Evolutionary conservation across 192 early-diverging fungal genomes (phyloP), one percentile per base, ranked within the genome.

Genomic region (Mortierella hygrophila): DNA sequence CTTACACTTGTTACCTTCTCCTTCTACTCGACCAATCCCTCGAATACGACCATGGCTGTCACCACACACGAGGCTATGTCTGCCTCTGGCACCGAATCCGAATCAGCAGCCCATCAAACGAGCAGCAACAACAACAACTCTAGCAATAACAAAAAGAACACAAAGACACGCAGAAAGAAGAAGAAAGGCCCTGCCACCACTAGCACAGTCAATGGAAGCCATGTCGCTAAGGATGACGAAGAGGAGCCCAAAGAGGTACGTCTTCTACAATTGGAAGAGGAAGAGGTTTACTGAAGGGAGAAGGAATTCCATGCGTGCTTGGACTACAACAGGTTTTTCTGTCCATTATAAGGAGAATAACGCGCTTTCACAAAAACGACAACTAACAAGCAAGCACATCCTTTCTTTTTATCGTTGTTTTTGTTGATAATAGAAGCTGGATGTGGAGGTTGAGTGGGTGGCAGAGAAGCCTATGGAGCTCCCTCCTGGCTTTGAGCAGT

Each of bases 401-500:
- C 54, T 41, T 29, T 72, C n/a, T 65, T 52, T 44, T 8, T 49
- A 23, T 55, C 21, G 0, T 54, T 47, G 57, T 40, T 68, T 35
- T 70, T 32, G 1, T 38, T 44, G 8, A 41, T 49, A 32, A 68
- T 69, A 85, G 82, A 71, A 70, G 55, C 55, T 86, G 42, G 54
- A 86, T 49, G 65, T 86, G n/a, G 70, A 81, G 65, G 84, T 86
- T 0, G 84, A 86, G 32, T 86, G 84, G 84, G 76, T 86, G 2
- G 60, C 71, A 44, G 84, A 86, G 44, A 76, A 80, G 63, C 75
- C 84, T 0, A 74, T 76, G 47, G 84, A 80, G 37, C 54, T 86
- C 26, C 79, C 78, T 0, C 89, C 89, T 46, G 81, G 81, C 18
- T 90, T 86, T 77, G 89, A 85, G 79, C 76, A 84, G 68, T 90